Conservation (phyloP, 768 basidiomycete species). For the Clitopilus passeckerianus region DNA sequence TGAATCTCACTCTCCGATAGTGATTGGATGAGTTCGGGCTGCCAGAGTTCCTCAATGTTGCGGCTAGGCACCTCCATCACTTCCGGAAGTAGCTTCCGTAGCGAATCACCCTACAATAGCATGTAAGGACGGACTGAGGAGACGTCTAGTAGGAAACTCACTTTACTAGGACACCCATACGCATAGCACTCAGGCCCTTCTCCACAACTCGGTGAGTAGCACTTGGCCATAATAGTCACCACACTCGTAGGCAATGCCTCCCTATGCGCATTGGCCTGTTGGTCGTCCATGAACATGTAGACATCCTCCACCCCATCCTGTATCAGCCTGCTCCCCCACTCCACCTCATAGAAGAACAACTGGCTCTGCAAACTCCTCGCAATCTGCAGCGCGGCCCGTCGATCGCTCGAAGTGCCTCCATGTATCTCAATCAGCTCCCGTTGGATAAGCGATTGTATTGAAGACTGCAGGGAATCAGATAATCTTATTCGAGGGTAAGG, state of each 20-base stretch:
- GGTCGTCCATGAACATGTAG: conserved; percentile 90
- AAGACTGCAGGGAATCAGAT: conserved; percentile 47
- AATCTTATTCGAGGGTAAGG: background rate
- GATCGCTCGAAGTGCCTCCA: conserved; percentile 61
- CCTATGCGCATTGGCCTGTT: conserved; percentile 54
- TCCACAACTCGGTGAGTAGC: conserved; percentile 83
- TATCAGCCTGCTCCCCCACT: conserved; percentile 83
- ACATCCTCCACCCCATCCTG: conserved; percentile 93
- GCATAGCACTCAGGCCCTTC: conserved; percentile 81
- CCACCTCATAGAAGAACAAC: conserved; percentile 96
- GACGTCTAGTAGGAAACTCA: conserved; percentile 14
- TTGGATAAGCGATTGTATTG: conserved; percentile 81
- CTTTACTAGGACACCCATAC: conserved; percentile 72
- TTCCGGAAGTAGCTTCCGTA: conserved; percentile 18
- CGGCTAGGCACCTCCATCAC: conserved; percentile 29
- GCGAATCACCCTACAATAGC: conserved; percentile 20
- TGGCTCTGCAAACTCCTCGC: conserved; percentile 88
- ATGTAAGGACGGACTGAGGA: background rate
- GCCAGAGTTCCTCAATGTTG: conserved; percentile 45
- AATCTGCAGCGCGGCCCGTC: conserved; percentile 78
- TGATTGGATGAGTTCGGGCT: conserved; percentile 29
- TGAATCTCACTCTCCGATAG: conserved; percentile 76
- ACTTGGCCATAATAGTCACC: conserved; percentile 80
- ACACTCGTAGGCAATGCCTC: conserved; percentile 84
- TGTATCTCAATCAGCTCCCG: conserved; percentile 68